Conservation (phyloP, 306 rosid genomes). For the Gastrolobium bilobum region DNA sequence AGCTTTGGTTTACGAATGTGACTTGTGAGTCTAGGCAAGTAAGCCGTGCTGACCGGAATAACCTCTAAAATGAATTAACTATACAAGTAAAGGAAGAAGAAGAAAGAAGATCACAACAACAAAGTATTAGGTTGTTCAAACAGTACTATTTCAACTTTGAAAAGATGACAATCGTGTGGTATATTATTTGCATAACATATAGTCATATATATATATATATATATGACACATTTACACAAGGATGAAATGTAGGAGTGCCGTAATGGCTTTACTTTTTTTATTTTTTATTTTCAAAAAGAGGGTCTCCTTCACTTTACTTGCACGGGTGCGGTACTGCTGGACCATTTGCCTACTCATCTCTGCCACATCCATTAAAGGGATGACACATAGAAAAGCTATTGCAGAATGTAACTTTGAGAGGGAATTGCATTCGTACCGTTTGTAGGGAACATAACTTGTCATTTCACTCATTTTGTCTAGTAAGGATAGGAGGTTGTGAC, state of each 20-base stretch:
- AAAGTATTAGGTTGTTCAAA: background rate
- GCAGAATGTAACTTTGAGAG: conserved; percentile 45
- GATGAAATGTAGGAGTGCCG: conserved; percentile 58
- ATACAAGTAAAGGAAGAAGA: background rate
- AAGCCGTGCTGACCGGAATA: conserved; percentile 57
- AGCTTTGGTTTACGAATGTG: background rate
- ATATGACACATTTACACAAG: background rate
- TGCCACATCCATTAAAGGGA: conserved; percentile 38
- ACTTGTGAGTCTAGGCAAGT: conserved; percentile 21
- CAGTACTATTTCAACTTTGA: conserved; percentile 45
- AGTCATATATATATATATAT: background rate
- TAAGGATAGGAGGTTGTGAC: conserved; percentile 36
- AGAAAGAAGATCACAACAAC: background rate
- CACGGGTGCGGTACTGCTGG: conserved; percentile 57
- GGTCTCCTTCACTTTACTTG: conserved; percentile 53
- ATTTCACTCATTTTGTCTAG: conserved; percentile 56
- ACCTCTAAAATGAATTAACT: background rate
- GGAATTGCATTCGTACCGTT: conserved; percentile 49
- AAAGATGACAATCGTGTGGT: conserved; percentile 73
- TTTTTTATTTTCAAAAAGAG: conserved; percentile 37
- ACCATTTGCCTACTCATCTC: conserved; percentile 48
- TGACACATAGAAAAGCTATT: conserved; percentile 43
- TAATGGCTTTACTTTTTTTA: conserved; percentile 47
- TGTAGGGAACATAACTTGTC: conserved; percentile 57
- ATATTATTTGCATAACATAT: background rate